Percentiles rank a stretch among this genome's conserved stretches.
phyloP scores from a whole-genome alignment of 768 basidiomycete species.

The Tulasnella sp. region DNA sequence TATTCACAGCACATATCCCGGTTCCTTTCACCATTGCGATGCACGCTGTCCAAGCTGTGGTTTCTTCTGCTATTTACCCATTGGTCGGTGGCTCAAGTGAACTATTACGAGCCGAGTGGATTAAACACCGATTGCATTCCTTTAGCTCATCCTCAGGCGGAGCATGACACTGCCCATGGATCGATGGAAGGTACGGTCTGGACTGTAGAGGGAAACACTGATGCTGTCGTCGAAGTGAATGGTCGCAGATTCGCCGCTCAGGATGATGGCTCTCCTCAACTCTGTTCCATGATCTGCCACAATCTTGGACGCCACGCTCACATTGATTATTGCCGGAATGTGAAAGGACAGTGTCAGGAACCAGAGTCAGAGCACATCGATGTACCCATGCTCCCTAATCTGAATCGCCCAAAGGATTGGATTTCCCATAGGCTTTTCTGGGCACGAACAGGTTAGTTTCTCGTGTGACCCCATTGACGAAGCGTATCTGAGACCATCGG shows the following conservation, averaged over 20 bases:
- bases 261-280: slow-evolving; percentile 26
- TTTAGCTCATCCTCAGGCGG: slow-evolving; percentile 58
- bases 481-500: too few species aligned
- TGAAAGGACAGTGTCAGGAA: slow-evolving; percentile 41
- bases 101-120: too few species aligned
- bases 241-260: slow-evolving; percentile 44
- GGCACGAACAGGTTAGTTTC: slow-evolving; percentile 50
- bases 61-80: slow-evolving; percentile 55
- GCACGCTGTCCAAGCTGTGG: slow-evolving; percentile 51
- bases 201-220: slow-evolving; percentile 53
- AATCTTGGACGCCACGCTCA: slow-evolving; percentile 46
- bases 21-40: slow-evolving; percentile 54
- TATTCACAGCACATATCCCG: slow-evolving; percentile 47
- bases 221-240: slow-evolving; percentile 48
- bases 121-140: too few species aligned
- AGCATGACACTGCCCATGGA: slow-evolving; percentile 61
- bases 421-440: slow-evolving; percentile 54
- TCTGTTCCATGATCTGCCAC: background rate
- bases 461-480: too few species aligned
- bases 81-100: slow-evolving; percentile 45
- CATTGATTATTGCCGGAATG: slow-evolving; percentile 52
- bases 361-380: slow-evolving; percentile 48
- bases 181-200: slow-evolving; percentile 58
- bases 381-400: slow-evolving; percentile 45
- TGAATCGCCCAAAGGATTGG: slow-evolving; percentile 49